These are phyloP conservation scores for Karstenula rhodostoma DNA, from an alignment of 2,329 filamentous ascomycete genomes.

Conservation along the genomic window DNA sequence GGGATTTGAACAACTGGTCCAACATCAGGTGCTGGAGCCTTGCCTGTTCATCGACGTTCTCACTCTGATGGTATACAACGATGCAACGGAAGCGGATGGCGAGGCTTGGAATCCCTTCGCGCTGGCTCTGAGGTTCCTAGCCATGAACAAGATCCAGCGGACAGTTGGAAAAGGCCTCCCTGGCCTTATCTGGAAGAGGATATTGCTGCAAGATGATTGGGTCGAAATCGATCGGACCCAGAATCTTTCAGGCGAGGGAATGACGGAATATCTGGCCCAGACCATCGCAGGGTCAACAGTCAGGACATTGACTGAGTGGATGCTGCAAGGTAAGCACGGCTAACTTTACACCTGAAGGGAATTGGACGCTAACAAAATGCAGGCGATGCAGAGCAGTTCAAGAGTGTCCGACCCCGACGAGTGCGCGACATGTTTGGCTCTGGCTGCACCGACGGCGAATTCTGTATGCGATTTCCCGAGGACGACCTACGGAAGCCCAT, in stretches of 20 bases:
- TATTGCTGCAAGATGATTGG: constrained; percentile 88
- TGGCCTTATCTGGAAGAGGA: constrained; percentile 84
- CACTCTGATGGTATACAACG: constrained; percentile 74
- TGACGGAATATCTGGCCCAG: constrained; percentile 64
- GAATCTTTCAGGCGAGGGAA: constrained; percentile 73
- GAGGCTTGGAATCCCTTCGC: constrained; percentile 70
- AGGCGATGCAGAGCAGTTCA: constrained; percentile 25
- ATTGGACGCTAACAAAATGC: constrained; percentile 13
- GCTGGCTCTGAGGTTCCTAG: constrained; percentile 70
- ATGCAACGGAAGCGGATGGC: constrained; percentile 54
- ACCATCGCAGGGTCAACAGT: constrained; percentile 76
- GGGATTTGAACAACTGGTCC: constrained; percentile 73
- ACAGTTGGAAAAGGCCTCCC: constrained; percentile 58
- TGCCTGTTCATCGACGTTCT: constrained; percentile 75
- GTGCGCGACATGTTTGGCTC: constrained; percentile 51
- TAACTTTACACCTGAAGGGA: background rate
- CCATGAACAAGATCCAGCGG: constrained; percentile 59
- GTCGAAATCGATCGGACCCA: constrained; percentile 77
- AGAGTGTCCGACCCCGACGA: constrained; percentile 28
- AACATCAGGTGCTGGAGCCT: constrained; percentile 70
- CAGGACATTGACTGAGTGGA: constrained; percentile 62
- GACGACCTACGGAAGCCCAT: constrained; percentile 72
- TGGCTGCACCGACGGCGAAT: constrained; percentile 63
- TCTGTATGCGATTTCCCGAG: constrained; percentile 61
- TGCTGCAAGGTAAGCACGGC: constrained; percentile 63